Conservation (phyloP, 2,329 filamentous ascomycete genomes). For the Oidium heveae region DNA sequence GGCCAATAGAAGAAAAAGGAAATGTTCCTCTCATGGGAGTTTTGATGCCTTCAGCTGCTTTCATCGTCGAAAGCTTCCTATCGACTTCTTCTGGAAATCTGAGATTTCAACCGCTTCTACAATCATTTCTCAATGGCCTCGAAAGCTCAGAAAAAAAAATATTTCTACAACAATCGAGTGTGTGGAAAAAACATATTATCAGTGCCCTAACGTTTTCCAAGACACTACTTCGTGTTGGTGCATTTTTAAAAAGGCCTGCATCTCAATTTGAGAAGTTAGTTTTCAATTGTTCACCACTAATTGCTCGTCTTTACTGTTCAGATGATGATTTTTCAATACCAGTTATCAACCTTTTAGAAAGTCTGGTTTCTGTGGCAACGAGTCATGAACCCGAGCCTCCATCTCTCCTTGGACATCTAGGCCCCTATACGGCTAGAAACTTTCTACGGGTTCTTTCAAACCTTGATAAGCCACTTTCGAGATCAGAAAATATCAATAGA, state of each 20-base stretch:
- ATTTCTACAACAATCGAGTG: slow-evolving; percentile 26
- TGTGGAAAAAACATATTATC: slow-evolving; percentile 35
- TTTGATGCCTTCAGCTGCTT: slow-evolving; percentile 47
- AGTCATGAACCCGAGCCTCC: slow-evolving; percentile 49
- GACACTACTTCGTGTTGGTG: slow-evolving; percentile 43
- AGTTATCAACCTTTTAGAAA: slow-evolving; percentile 44
- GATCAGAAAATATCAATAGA: slow-evolving; percentile 35
- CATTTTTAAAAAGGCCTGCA: slow-evolving; percentile 33
- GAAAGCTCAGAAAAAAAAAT: slow-evolving; percentile 34
- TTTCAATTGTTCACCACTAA: slow-evolving; percentile 53
- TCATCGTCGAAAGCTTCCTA: slow-evolving; percentile 54
- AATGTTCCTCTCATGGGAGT: slow-evolving; percentile 7
- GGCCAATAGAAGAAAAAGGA: neutral
- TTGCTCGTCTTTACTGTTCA: slow-evolving; percentile 52
- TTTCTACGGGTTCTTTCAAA: slow-evolving; percentile 59
- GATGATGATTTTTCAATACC: slow-evolving; percentile 39
- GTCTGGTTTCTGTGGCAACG: slow-evolving; percentile 44
- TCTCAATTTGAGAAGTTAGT: slow-evolving; percentile 50
- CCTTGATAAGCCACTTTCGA: slow-evolving; percentile 49
- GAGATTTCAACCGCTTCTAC: slow-evolving; percentile 52
- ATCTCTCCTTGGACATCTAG: slow-evolving; percentile 81
- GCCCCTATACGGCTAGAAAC: slow-evolving; percentile 55
- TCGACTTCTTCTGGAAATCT: slow-evolving; percentile 42
- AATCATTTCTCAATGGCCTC: slow-evolving; percentile 38
- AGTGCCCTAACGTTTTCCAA: slow-evolving; percentile 41